Evolutionary conservation across 208 protist species (phyloP).

Genomic region (Crithidia acanthocephali): DNA sequence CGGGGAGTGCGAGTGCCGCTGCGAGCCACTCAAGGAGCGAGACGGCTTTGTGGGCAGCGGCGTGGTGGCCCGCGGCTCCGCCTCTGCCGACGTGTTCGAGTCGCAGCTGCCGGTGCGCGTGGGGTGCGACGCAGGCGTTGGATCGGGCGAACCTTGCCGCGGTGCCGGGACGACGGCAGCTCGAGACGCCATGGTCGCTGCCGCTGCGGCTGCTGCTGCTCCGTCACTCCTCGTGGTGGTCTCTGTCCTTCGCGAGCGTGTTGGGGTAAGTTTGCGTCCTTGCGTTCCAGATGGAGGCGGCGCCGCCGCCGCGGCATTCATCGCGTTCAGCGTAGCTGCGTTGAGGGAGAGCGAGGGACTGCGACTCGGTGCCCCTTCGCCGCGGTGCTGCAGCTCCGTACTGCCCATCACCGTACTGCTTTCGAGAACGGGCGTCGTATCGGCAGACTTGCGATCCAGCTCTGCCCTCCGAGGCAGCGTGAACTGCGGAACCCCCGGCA

Average conservation of each 20-base stretch:
- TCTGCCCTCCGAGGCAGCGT: slow-evolving; percentile 9
- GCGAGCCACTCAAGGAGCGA: slow-evolving; percentile 26
- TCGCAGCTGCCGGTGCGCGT: background rate
- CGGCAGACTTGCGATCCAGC: background rate
- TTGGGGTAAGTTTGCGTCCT: background rate
- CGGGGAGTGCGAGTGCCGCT: background rate
- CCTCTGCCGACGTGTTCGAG: slow-evolving; percentile 13
- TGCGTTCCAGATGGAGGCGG: background rate
- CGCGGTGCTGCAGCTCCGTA: slow-evolving; percentile 18
- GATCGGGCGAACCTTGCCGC: background rate
- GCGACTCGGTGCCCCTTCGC: slow-evolving; percentile 18
- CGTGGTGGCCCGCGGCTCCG: slow-evolving; percentile 14
- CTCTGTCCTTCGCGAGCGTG: background rate
- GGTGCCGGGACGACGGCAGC: background rate
- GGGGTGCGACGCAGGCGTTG: background rate
- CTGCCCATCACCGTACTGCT: background rate
- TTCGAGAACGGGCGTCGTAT: background rate
- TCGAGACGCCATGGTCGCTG: background rate
- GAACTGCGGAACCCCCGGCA: slow-evolving; percentile 1
- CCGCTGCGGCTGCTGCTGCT: slow-evolving; percentile 1
- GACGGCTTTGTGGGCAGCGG: slow-evolving; percentile 17
- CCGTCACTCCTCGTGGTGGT: background rate
- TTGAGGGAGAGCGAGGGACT: slow-evolving; percentile 8
- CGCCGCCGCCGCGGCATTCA: background rate
- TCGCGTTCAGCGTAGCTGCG: too few relatives aligned